phyloP scores from a whole-genome alignment of 306 rosid genomes.

The Quercus engelmannii region DNA sequence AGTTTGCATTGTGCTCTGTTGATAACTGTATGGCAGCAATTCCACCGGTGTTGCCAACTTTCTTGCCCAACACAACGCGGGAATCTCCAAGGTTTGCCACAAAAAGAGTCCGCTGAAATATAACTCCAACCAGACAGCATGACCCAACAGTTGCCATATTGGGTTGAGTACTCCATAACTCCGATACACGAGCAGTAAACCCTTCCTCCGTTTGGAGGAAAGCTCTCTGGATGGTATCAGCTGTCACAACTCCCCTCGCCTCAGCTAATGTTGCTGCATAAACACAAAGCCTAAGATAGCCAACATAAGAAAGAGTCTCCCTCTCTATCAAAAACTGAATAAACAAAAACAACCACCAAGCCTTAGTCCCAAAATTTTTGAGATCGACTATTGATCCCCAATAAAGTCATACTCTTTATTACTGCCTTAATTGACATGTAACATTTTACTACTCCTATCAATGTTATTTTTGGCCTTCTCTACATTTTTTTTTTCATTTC shows the following conservation, averaged over 20 bases:
- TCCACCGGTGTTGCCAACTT: constrained; percentile 78
- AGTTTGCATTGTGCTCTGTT: constrained; percentile 80
- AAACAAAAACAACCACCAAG: background rate
- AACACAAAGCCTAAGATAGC: constrained; percentile 47
- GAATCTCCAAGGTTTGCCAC: constrained; percentile 87
- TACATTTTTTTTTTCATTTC: too few relatives aligned
- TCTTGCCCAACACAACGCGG: constrained; percentile 83
- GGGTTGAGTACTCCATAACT: constrained; percentile 57
- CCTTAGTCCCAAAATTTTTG: too few relatives aligned
- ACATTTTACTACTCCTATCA: too few relatives aligned
- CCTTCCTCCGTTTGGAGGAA: constrained; percentile 73
- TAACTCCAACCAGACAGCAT: constrained; percentile 83
- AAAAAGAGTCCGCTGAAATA: constrained; percentile 69
- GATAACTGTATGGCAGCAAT: constrained; percentile 80
- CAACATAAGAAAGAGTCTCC: constrained; percentile 37
- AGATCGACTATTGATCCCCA: too few relatives aligned
- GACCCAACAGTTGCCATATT: constrained; percentile 76
- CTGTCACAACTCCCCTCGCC: constrained; percentile 54
- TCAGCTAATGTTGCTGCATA: constrained; percentile 62
- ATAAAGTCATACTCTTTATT: too few relatives aligned
- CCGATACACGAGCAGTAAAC: constrained; percentile 62
- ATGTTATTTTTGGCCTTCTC: too few relatives aligned
- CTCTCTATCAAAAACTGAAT: background rate
- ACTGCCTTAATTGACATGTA: too few relatives aligned
- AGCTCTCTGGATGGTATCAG: constrained; percentile 58